Evolutionary conservation across 1,284 basidiomycete genomes (phyloP).

Genomic region (Singerocomus rubriflavus): DNA sequence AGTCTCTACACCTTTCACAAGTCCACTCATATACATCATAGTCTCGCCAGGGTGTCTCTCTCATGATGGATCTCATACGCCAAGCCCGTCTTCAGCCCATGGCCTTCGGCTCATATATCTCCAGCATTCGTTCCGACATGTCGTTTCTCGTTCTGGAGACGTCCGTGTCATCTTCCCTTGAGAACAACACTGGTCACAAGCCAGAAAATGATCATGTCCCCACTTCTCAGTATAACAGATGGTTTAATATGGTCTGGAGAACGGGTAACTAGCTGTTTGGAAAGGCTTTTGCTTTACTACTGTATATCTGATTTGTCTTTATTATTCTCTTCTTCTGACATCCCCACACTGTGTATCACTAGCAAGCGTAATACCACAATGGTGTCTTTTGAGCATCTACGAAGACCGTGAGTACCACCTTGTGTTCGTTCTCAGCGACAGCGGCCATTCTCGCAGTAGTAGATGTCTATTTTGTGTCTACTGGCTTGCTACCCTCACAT

Average conservation of each 20-base stretch:
- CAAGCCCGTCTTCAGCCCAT: slow-evolving; percentile 72
- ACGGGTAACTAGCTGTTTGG: slow-evolving; percentile 11
- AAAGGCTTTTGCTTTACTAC: slow-evolving; percentile 13
- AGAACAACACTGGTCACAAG: slow-evolving; percentile 13
- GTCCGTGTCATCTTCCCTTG: slow-evolving; percentile 14
- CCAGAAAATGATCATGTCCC: slow-evolving; percentile 17
- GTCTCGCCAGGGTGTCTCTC: slow-evolving; percentile 79
- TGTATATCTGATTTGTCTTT: slow-evolving; percentile 19
- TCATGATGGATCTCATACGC: slow-evolving; percentile 69
- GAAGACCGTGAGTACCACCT: slow-evolving; percentile 2
- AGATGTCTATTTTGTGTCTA: neutral
- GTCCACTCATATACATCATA: slow-evolving; percentile 32
- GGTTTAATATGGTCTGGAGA: slow-evolving; percentile 30
- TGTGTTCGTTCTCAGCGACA: slow-evolving; percentile 10
- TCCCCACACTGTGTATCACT: slow-evolving; percentile 33
- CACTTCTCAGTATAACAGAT: slow-evolving; percentile 17
- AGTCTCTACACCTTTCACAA: neutral
- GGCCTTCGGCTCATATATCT: slow-evolving; percentile 48
- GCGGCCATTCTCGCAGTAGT: neutral
- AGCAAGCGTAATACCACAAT: slow-evolving; percentile 29
- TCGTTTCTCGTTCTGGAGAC: slow-evolving; percentile 28
- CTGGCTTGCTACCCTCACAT: neutral
- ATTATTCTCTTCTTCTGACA: slow-evolving; percentile 13
- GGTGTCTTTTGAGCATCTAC: neutral
- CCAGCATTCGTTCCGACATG: slow-evolving; percentile 34